A percentile compares a stretch with the other conserved stretches of the same genome.
Evolutionary conservation across 768 basidiomycete species (phyloP).

Genomic region (Boletellus ananiceps): DNA sequence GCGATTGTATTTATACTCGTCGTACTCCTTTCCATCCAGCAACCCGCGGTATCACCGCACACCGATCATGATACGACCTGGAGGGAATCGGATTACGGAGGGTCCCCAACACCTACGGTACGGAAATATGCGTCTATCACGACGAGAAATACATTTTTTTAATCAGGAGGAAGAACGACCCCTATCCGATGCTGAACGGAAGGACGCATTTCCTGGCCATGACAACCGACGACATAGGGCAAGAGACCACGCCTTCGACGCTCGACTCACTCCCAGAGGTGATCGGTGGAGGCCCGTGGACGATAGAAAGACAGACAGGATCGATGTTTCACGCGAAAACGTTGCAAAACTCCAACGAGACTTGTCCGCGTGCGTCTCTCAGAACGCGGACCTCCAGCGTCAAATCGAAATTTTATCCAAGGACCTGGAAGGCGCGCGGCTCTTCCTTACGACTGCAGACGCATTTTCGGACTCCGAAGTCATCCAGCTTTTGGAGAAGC

Average conservation of each 20-base stretch:
- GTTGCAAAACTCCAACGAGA: background rate
- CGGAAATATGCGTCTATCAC: background rate
- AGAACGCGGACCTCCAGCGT: background rate
- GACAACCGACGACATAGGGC: background rate
- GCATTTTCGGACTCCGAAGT: too few species aligned
- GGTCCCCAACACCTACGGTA: background rate
- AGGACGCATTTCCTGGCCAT: background rate
- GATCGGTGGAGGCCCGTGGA: background rate
- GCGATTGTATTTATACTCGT: background rate
- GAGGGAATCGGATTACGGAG: background rate
- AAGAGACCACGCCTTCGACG: background rate
- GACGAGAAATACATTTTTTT: background rate
- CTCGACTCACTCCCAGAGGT: too few species aligned
- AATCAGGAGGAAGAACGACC: constrained; percentile 1
- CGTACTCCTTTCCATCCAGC: background rate
- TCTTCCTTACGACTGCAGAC: too few species aligned
- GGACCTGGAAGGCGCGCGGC: background rate
- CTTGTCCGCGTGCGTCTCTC: background rate
- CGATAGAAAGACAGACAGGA: background rate
- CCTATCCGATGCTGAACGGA: background rate
- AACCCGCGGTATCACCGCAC: background rate
- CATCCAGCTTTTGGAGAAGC: too few species aligned
- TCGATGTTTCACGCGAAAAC: background rate
- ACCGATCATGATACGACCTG: background rate
- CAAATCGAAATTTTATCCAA: background rate